Evolutionary conservation across 2,329 filamentous ascomycete genomes (phyloP), one percentile per base, ranked within the genome.

Genomic region (Microdochium nivale): DNA sequence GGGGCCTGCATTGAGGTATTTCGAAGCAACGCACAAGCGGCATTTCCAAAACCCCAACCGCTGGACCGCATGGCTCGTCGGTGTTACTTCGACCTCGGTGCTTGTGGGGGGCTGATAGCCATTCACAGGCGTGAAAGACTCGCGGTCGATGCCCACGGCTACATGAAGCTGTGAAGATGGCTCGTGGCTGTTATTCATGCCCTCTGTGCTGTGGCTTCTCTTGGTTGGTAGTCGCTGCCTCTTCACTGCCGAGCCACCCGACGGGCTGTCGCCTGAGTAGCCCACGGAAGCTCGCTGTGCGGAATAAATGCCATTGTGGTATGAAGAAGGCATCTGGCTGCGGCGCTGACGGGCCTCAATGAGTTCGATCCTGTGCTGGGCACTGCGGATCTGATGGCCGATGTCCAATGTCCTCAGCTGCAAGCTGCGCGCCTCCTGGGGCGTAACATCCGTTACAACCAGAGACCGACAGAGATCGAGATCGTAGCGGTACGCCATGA

Each of bases 1-100:
- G 4, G 61, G 56, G 2, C 69, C 69, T 0, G 71, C 69, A n/a
- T 67, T 61, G 16, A 70, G 58, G 55, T 70, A 76, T 57, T 74
- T 75, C 33, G 66, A 60, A 1, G 71, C 66, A 2, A 62, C 65
- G 59, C 73, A 76, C 1, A 76, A 65, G 0, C 68, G 70, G 55
- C 73, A 76, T 54, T 70, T 70, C 73, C 73, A 75, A 58, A 67
- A 70, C 19, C 73, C 73, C n/a, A 74, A 62, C 2, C 73, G 71
- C 56, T 70, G 68, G 10, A 70, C 57, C 1, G 59, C 59, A 21
- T 52, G 62, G 35, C 57, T 61, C 24, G 55, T 48, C 24, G 49
- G 8, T 33, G 40, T 3, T 21, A 19, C 19, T 23, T 24, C 40
- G 19, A 11, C 27, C 11, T 21, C 23, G n/a, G 24, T 47, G 46